These are phyloP conservation scores for Ophiostoma australiae DNA, from an alignment of 2,329 filamentous ascomycete species.

Conservation along the genomic window DNA sequence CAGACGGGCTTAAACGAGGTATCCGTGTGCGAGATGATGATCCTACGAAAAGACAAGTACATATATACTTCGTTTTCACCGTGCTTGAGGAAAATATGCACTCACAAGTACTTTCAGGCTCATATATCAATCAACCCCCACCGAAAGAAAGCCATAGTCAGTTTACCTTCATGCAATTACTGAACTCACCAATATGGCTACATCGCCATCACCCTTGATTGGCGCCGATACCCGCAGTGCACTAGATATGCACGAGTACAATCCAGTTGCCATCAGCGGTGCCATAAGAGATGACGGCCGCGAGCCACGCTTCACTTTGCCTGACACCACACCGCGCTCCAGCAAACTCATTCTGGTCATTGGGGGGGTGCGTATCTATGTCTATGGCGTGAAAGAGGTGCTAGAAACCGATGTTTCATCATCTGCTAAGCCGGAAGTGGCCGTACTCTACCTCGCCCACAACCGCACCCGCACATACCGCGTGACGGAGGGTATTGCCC, in stretches of 20 bases:
- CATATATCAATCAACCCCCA: too few relatives aligned
- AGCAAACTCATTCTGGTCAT: not conserved
- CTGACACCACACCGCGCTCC: not conserved
- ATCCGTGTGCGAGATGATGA: not conserved
- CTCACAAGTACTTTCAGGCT: too few relatives aligned
- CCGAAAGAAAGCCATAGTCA: not conserved
- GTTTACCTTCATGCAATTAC: not conserved
- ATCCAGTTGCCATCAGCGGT: not conserved
- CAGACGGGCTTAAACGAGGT: too few relatives aligned
- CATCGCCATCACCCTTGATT: not conserved
- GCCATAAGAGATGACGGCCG: not conserved
- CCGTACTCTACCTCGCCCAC: not conserved
- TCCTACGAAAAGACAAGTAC: too few relatives aligned
- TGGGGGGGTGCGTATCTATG: not conserved
- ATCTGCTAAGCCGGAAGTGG: not conserved
- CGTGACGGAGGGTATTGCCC: not conserved
- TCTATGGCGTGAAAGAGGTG: not conserved
- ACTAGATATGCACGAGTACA: not conserved
- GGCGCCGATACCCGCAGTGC: not conserved
- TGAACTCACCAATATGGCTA: not conserved
- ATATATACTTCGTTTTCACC: too few relatives aligned
- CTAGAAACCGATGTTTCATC: not conserved
- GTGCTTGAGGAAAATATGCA: too few relatives aligned
- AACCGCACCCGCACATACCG: not conserved
- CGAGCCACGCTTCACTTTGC: not conserved